phyloP scores from a whole-genome alignment of 225 moss, liverwort and hornwort genomes.

The Pleurozium schreberi region DNA sequence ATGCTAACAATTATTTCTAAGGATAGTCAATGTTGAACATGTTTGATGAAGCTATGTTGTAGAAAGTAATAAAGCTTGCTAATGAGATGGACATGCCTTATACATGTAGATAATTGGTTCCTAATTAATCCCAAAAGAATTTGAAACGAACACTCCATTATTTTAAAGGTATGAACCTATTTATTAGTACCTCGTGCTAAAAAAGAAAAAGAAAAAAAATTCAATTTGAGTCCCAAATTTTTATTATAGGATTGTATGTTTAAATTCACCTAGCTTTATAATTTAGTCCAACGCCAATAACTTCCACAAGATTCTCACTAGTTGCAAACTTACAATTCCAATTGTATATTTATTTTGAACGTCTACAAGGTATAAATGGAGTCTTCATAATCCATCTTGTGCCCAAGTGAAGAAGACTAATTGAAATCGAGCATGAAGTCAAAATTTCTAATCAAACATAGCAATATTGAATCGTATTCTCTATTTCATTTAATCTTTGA shows the following conservation, averaged over 20 bases:
- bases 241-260: too few relatives aligned
- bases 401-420: neutral
- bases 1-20: neutral
- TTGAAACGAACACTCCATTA: neutral
- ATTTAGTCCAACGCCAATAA: too few relatives aligned
- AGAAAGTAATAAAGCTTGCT: neutral
- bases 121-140: neutral
- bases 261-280: too few relatives aligned
- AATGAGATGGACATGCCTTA: too few relatives aligned
- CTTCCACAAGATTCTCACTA: neutral
- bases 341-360: neutral
- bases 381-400: neutral
- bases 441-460: neutral
- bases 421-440: neutral
- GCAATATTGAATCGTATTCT: neutral
- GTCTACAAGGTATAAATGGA: neutral
- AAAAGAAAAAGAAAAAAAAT: too few relatives aligned
- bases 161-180: neutral
- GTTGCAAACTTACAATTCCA: neutral
- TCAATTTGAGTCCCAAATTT: too few relatives aligned
- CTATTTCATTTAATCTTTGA: neutral
- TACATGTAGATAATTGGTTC: neutral
- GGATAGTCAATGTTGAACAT: neutral
- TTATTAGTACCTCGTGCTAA: too few relatives aligned
- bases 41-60: neutral